Evolutionary conservation across 2,329 filamentous ascomycete genomes (phyloP), one percentile per base, ranked within the genome.

Genomic region (Penicillium psychrosexuale): DNA sequence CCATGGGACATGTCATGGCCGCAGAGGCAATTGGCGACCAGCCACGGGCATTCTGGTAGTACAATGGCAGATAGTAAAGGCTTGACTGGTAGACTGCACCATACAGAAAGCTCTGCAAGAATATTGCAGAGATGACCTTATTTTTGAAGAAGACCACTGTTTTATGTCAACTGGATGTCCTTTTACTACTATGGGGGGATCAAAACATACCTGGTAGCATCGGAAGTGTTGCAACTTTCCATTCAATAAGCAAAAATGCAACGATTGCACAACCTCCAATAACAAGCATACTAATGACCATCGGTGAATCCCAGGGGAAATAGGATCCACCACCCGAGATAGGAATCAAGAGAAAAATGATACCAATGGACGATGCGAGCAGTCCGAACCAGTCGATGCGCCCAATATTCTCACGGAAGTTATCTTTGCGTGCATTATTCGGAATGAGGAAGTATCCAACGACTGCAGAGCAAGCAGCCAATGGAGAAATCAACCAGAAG

Each of bases 261-360:
- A 81, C 37, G 28, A 80, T 65, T 12, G 75, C 77, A 19, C 78
- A 63, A 0, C 69, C 69, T 15, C 82, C 82, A 12, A 84, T 70
- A 0, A 71, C 69, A 12, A 87, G 71, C 82, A 86, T 84, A 36
- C 77, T 76, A 22, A 87, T 83, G 1, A 84, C 79, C 76, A 84
- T 78, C 0, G 82, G 74, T 9, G 80, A 83, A 28, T 75, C 63
- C 82, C 82, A 84, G 3, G 74, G 67, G 58, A 84, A 85, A 55
- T 83, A 83, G 0, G 78, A 77, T 1, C 81, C 83, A 53, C 81
- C 83, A 15, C 83, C 83, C 3, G 84, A 86, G 12, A 88, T 79
- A 0, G 85, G 85, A 42, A 88, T 84, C 17, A 88, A 74, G 2
- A 88, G 61, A 12, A 87, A 75, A 9, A 87, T 79, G 28, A 86